A percentile compares a stretch with the other conserved stretches of the same genome.
These are phyloP conservation scores for Aspergillus proliferans DNA, from an alignment of 2,329 filamentous ascomycete species.

Conservation along the genomic window DNA sequence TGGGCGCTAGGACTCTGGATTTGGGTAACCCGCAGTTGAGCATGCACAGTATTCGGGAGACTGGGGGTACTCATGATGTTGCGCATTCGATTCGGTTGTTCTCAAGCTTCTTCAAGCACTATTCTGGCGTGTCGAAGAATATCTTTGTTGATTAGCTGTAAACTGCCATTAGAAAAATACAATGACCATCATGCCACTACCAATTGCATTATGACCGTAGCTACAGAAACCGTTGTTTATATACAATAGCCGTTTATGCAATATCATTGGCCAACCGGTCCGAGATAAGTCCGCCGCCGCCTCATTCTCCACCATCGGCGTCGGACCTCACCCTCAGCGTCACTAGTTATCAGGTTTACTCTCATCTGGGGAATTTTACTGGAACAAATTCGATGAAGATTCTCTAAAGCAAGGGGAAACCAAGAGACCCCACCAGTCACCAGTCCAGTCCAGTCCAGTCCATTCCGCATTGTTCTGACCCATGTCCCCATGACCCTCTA, in stretches of 20 bases:
- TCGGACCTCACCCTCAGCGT: slow-evolving; percentile 1
- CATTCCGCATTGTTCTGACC: background rate
- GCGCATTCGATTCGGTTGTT: slow-evolving; percentile 81
- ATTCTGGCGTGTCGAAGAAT: slow-evolving; percentile 72
- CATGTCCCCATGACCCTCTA: slow-evolving; percentile 41
- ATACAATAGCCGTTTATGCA: background rate
- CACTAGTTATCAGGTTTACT: background rate
- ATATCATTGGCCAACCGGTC: slow-evolving; percentile 7
- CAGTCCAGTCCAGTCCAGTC: background rate
- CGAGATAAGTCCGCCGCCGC: slow-evolving; percentile 15
- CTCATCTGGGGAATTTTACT: no score
- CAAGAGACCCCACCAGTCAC: no score
- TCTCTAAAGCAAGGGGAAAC: background rate
- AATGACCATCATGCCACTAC: background rate
- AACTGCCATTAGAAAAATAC: background rate
- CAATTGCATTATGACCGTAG: background rate
- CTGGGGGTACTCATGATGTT: slow-evolving; percentile 79
- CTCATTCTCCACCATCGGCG: background rate
- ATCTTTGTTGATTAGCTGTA: slow-evolving; percentile 69
- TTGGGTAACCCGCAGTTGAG: slow-evolving; percentile 88
- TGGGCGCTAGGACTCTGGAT: slow-evolving; percentile 85
- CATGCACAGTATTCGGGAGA: slow-evolving; percentile 97
- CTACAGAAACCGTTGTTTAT: background rate
- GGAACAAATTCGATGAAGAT: background rate
- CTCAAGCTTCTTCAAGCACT: slow-evolving; percentile 77